Base-by-base conservation (phyloP, 306 rosid species). In the Lathyrus tuberosus region DNA sequence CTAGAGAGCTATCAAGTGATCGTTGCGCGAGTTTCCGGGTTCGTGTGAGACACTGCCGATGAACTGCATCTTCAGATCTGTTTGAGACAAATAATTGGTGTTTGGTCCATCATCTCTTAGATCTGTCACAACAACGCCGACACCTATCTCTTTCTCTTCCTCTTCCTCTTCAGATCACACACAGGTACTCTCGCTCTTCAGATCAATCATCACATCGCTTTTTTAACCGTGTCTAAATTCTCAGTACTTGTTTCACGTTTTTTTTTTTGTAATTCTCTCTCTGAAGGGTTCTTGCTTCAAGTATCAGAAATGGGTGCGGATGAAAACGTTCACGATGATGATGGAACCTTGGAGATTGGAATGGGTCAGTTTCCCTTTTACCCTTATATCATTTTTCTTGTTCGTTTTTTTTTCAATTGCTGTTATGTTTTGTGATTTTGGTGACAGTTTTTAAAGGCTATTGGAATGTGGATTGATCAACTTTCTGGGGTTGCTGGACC, bases 401-500 rank as follows among this genome's bases (percentile, higher is more conserved):
- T 51, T 46, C 3, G 35, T 46, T 69, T 70, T n/a, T n/a, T n/a
- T 70, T 69, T 57, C 13, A 13, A 12, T 5, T 12, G 8, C 6
- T 48, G 33, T 33, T n/a, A 49, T 10, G 4, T 43, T 43, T 20
- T 46, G n/a, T n/a, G n/a, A n/a, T n/a, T n/a, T n/a, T n/a, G n/a
- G n/a, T n/a, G n/a, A n/a, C n/a, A n/a, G n/a, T n/a, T n/a, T n/a
- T n/a, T n/a, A n/a, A n/a, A n/a, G n/a, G n/a, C n/a, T n/a, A n/a
- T n/a, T n/a, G n/a, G n/a, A n/a, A n/a, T n/a, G n/a, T 60, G 62
- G 20, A 28, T 66, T 48, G 76, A 78, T 71, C 13, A 62, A 52
- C 10, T 94, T 64, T 94, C 99, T 67, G 99, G 99, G 31, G 97
- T 94, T 80, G 99, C 99, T 47, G 99, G 99, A 67, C 99, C 99